Conservation (phyloP, 768 basidiomycete genomes). For the Boletus insuetus region DNA sequence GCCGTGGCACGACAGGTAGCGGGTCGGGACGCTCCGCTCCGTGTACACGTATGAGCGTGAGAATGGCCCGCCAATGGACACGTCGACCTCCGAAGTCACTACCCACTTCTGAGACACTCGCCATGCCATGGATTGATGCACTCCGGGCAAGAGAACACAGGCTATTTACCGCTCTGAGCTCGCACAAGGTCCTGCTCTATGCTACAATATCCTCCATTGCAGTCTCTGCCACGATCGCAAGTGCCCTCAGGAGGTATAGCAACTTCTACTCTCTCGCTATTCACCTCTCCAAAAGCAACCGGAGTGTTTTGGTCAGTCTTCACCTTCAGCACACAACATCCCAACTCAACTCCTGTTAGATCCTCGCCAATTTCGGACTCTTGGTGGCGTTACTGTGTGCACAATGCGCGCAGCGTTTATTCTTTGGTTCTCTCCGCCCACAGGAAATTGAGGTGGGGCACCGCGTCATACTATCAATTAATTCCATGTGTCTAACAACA, state of each 20-base stretch:
- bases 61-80: constrained; percentile 13
- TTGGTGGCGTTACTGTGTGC: constrained; percentile 74
- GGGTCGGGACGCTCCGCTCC: too few relatives aligned
- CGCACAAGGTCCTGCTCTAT: constrained; percentile 71
- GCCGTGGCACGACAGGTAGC: too few relatives aligned
- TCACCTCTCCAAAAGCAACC: constrained; percentile 87
- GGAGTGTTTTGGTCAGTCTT: constrained; percentile 79
- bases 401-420: constrained; percentile 76
- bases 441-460: constrained; percentile 85
- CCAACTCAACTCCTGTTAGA: constrained; percentile 42
- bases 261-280: constrained; percentile 96
- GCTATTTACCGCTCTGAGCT: constrained; percentile 47
- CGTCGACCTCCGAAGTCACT: not conserved
- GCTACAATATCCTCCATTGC: constrained; percentile 62
- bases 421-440: constrained; percentile 86
- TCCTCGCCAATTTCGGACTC: constrained; percentile 87
- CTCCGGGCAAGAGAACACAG: constrained; percentile 52
- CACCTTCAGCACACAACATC: not conserved
- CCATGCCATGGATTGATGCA: constrained; percentile 51
- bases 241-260: constrained; percentile 77
- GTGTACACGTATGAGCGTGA: constrained; percentile 5
- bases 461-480: not conserved
- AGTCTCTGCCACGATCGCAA: constrained; percentile 69
- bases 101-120: not conserved
- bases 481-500: not conserved